Base-by-base conservation (phyloP, 2,329 filamentous ascomycete species). In the Aquanectria penicillioides region DNA sequence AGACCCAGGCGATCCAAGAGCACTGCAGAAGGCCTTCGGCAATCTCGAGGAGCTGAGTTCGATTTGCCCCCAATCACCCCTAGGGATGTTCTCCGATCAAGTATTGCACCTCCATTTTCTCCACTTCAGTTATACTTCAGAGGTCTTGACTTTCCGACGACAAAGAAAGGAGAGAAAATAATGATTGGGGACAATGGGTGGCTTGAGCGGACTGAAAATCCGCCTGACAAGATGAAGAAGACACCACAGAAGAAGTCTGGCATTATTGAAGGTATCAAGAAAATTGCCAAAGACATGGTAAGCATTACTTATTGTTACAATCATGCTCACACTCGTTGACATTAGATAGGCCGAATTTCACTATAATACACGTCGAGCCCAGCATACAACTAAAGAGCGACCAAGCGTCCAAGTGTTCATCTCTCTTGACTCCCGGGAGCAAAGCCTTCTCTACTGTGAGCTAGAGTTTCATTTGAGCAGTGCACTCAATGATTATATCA, bases 391-490 rank as follows among this genome's bases (percentile, higher is more conserved):
- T 6, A 77, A 74, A 40, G 69, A 71, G 15, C 63, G 67, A 12
- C 61, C 57, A 12, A 61, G 65, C 25, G 65, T 74, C 12, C 74
- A 73, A 12, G 66, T 83, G 3, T 71, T 73, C 18, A 83, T 86
- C 63, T 86, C 84, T 0, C 77, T 87, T 4, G 75, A 80, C 65
- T 75, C 83, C 1, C 81, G 85, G 37, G 84, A 86, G 71, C 85
- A 87, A 67, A 83, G 81, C 46, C 78, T 87, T 8, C 71, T 87
- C 7, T 87, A 86, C 70, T 84, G 83, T 69, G 85, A 88, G 69
- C 78, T 87, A 7, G 84, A 86, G 67, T 87, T 80, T 63, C 73
- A 80, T 56, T 70, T 87, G n/a, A 80, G 78, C 57, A 80, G 77
- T 5, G 79, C 80, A 0, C 69, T 87, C 26, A 81, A 86, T 54